Conservation (phyloP, 495 filamentous ascomycete species). For the Xylaria telfairii region DNA sequence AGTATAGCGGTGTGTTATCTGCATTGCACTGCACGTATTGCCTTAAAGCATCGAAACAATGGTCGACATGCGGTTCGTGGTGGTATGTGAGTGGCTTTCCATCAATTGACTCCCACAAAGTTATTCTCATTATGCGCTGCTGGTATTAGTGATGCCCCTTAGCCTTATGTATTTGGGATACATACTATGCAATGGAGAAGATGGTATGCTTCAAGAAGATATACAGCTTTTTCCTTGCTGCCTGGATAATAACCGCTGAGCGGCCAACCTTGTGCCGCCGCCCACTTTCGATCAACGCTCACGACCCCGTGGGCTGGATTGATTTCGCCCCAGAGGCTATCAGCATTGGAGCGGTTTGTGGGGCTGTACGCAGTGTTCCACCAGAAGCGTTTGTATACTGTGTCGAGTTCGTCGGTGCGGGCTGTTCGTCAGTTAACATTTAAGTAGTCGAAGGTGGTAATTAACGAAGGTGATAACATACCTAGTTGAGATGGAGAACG, state of each 20-base stretch:
- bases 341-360: slow-evolving; percentile 3
- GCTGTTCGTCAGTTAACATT: neutral
- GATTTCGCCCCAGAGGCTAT: slow-evolving; percentile 14
- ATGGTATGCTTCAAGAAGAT: slow-evolving; percentile 17
- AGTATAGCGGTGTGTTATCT: slow-evolving; percentile 15
- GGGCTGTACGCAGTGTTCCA: slow-evolving; percentile 18
- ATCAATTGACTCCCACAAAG: slow-evolving; percentile 14
- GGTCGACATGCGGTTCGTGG: slow-evolving; percentile 4
- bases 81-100: slow-evolving; percentile 9
- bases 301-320: slow-evolving; percentile 17
- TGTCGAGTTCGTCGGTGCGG: slow-evolving; percentile 4
- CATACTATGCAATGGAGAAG: slow-evolving; percentile 16
- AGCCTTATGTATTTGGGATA: neutral
- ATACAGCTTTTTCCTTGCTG: slow-evolving; percentile 11
- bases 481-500: neutral
- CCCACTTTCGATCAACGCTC: slow-evolving; percentile 12
- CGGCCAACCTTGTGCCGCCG: slow-evolving; percentile 1
- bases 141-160: neutral
- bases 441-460: neutral
- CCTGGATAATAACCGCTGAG: slow-evolving; percentile 1
- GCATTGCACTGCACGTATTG: slow-evolving; percentile 13
- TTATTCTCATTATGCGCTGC: slow-evolving; percentile 14
- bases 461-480: too few species aligned
- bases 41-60: slow-evolving; percentile 17
- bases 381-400: slow-evolving; percentile 4